A percentile compares a stretch with the other conserved stretches of the same genome.
phyloP scores from a whole-genome alignment of 257 asterid species.

The Salvia hispanica region DNA sequence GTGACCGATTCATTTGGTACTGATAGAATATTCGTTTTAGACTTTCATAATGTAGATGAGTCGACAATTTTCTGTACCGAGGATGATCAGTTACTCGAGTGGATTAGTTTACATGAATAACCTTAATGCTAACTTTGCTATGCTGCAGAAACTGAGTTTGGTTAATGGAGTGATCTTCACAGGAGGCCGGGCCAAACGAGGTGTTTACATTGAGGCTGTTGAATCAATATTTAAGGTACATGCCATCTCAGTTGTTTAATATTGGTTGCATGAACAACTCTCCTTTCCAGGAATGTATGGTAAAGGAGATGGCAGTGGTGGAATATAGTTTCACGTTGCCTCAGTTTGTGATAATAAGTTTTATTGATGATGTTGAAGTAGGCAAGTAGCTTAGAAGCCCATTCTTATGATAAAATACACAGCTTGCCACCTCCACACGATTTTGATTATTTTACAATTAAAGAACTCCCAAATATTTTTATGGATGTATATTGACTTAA shows the following conservation, averaged over 20 bases:
- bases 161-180: slow-evolving; percentile 91
- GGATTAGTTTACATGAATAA: slow-evolving; percentile 17
- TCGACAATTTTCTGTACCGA: neutral
- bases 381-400: neutral
- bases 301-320: slow-evolving; percentile 5
- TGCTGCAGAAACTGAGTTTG: slow-evolving; percentile 81
- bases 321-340: slow-evolving; percentile 9
- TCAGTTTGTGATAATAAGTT: slow-evolving; percentile 16
- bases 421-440: neutral
- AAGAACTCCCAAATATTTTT: slow-evolving; percentile 7
- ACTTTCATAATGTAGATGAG: slow-evolving; percentile 20
- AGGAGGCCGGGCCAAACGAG: slow-evolving; percentile 84
- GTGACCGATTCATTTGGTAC: slow-evolving; percentile 36
- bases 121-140: slow-evolving; percentile 25
- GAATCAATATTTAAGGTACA: slow-evolving; percentile 73
- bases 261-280: neutral
- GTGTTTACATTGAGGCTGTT: slow-evolving; percentile 65
- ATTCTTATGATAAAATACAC: neutral
- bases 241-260: slow-evolving; percentile 16
- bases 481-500: slow-evolving; percentile 7
- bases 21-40: slow-evolving; percentile 4
- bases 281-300: slow-evolving; percentile 11
- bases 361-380: slow-evolving; percentile 19
- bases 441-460: slow-evolving; percentile 11
- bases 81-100: neutral